Conservation (phyloP, 345 rosid species). For the Aurinia saxatilis region DNA sequence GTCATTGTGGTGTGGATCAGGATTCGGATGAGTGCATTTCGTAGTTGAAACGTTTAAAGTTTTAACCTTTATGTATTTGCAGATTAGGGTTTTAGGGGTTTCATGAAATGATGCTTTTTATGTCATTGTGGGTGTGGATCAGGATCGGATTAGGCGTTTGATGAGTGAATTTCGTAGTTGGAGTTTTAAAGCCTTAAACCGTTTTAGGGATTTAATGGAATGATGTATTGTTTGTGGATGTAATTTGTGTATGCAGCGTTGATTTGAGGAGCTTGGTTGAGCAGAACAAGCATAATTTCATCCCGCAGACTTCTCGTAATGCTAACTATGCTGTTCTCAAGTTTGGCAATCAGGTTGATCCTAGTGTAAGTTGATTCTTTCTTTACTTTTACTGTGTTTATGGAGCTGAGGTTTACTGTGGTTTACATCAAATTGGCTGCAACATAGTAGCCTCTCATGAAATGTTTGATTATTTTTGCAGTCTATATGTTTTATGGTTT, state of each 20-base stretch:
- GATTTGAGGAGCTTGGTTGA: constrained; percentile 83
- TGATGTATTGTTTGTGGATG: neutral
- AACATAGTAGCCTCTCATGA: neutral
- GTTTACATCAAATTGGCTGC: neutral
- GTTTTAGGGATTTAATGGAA: neutral
- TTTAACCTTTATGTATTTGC: too few relatives aligned
- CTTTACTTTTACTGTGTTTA: neutral
- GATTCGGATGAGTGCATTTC: neutral
- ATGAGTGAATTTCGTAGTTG: neutral
- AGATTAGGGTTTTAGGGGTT: neutral
- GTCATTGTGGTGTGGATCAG: neutral
- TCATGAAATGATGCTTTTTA: neutral
- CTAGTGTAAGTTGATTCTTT: constrained; percentile 40
- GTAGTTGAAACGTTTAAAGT: neutral
- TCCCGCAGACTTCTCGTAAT: constrained; percentile 85
- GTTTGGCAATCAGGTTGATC: constrained; percentile 56
- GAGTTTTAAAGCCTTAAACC: neutral
- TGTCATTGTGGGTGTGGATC: neutral
- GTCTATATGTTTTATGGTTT: neutral
- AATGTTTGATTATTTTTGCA: neutral
- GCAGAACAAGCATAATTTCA: constrained; percentile 69
- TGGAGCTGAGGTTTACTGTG: neutral
- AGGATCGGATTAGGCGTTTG: neutral
- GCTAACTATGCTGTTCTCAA: constrained; percentile 78
- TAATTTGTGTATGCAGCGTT: constrained; percentile 49